phyloP scores from a whole-genome alignment of 805 yeast species.

The Saccharomyces eubayanus region DNA sequence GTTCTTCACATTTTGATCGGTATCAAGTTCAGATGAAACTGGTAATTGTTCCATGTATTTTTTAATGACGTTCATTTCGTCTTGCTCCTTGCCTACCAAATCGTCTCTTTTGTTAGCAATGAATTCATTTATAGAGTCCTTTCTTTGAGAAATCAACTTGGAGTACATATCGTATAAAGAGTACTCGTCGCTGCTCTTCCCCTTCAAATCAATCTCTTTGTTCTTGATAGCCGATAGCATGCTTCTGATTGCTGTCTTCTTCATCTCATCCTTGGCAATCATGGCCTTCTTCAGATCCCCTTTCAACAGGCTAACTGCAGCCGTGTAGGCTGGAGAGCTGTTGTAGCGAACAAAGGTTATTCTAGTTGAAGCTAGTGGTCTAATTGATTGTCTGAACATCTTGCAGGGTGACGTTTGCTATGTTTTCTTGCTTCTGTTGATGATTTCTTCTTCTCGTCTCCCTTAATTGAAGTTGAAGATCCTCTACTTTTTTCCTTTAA shows the following conservation, averaged over 20 bases:
- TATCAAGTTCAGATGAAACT: constrained; percentile 41
- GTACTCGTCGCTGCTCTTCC: constrained; percentile 27
- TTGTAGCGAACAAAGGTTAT: constrained; percentile 23
- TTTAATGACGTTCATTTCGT: constrained; percentile 38
- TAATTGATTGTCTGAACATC: constrained; percentile 6
- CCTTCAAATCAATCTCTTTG: constrained; percentile 35
- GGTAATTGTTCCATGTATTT: constrained; percentile 36
- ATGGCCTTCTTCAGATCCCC: constrained; percentile 41
- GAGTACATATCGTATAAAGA: constrained; percentile 32
- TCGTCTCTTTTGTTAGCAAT: constrained; percentile 40
- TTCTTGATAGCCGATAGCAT: constrained; percentile 38
- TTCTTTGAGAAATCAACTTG: constrained; percentile 42
- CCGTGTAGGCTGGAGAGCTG: constrained; percentile 32
- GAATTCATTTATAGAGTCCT: constrained; percentile 43
- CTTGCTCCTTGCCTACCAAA: constrained; percentile 44
- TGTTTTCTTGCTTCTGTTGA: neutral
- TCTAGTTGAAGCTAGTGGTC: neutral
- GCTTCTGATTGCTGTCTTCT: constrained; percentile 39
- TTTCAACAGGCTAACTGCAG: constrained; percentile 31
- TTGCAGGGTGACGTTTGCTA: neutral
- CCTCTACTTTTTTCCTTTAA: neutral
- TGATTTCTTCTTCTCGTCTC: neutral
- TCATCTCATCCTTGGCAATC: constrained; percentile 36
- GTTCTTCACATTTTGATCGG: constrained; percentile 29
- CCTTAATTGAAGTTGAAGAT: neutral